Evolutionary conservation across 345 rosid species (phyloP), one percentile per base, ranked within the genome.

Genomic region (Syzygium aromaticum): DNA sequence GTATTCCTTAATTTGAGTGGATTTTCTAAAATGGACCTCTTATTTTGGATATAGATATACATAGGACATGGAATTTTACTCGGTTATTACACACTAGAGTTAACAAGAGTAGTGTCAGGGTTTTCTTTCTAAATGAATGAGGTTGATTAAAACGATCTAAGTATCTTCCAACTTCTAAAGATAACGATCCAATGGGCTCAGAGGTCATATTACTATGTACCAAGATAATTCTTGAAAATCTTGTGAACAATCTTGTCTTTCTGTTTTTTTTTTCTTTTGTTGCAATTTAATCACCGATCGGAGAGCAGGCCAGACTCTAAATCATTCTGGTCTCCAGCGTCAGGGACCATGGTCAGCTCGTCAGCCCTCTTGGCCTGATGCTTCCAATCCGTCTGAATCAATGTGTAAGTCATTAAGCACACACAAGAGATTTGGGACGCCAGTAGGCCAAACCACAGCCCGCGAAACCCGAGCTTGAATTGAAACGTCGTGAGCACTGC

Each of bases 341-440:
- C 93, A 14, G 89, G 93, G 67, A 94, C 92, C 33, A 88, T 56
- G 9, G 96, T 97, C 64, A 97, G 94, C 88, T 95, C 96, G 54
- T 93, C 93, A 1, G 99, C 98, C 73, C 97, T 93, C 89, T 91
- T 96, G 84, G 94, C 98, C 85, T 97, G 98, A 88, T 93, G 97
- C 52, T 85, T 91, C 99, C 98, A 96, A 84, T 97, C 99, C 53
- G 98, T 96, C 49, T 86, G 91, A 11, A 90, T 57, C 90, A 97
- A 86, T 51, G 98, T 95, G 90, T 89, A 96, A 59, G 94, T 84
- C 98, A 97, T 93, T 96, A 97, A 90, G 63, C 90, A 86, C 53
- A 95, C 86, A 77, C 99, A 97, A 9, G 95, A 90, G 3, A 93
- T 22, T 88, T 97, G 99, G 22, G 99, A 93, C 49, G 98, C 90